Evolutionary conservation across 2,329 filamentous ascomycete genomes (phyloP).

Genomic region (Aspergillus texensis): DNA sequence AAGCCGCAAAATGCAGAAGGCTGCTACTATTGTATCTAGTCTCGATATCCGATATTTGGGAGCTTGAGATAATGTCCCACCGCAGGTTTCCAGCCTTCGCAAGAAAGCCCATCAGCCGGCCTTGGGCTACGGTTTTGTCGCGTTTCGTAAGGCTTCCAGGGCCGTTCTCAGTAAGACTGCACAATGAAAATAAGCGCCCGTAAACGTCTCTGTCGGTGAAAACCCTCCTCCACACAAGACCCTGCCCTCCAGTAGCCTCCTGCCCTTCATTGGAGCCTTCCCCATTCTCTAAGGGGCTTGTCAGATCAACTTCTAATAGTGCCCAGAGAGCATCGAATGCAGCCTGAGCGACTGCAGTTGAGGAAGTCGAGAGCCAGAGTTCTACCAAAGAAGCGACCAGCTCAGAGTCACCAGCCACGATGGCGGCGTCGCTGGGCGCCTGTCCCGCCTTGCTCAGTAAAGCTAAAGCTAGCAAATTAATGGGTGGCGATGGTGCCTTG

Average conservation of each 20-base stretch:
- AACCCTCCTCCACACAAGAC: constrained; percentile 63
- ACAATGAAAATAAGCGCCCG: constrained; percentile 58
- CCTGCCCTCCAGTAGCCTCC: constrained; percentile 45
- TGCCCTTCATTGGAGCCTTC: constrained; percentile 23
- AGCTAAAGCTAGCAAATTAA: constrained; percentile 59
- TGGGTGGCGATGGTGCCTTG: constrained; percentile 51
- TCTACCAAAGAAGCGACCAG: constrained; percentile 58
- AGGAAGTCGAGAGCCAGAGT: constrained; percentile 60
- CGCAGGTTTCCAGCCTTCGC: constrained; percentile 56
- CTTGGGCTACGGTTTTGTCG: constrained; percentile 62
- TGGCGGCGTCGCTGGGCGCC: constrained; percentile 57
- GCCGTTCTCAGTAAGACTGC: constrained; percentile 47
- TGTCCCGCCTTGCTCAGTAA: constrained; percentile 59
- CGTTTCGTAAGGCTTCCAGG: constrained; percentile 49
- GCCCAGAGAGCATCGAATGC: constrained; percentile 56
- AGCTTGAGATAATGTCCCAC: constrained; percentile 56
- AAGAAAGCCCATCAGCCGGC: constrained; percentile 61
- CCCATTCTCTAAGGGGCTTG: constrained; percentile 33
- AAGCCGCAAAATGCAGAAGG: constrained; percentile 58
- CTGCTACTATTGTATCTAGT: constrained; percentile 41
- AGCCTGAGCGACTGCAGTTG: constrained; percentile 58
- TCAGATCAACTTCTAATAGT: constrained; percentile 55
- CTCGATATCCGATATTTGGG: constrained; percentile 58
- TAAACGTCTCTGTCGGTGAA: constrained; percentile 65
- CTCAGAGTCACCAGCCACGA: constrained; percentile 59